A percentile compares a stretch with the other conserved stretches of the same genome.
Conservation (phyloP, 2,329 filamentous ascomycete genomes). For the Colletotrichum sidae region DNA sequence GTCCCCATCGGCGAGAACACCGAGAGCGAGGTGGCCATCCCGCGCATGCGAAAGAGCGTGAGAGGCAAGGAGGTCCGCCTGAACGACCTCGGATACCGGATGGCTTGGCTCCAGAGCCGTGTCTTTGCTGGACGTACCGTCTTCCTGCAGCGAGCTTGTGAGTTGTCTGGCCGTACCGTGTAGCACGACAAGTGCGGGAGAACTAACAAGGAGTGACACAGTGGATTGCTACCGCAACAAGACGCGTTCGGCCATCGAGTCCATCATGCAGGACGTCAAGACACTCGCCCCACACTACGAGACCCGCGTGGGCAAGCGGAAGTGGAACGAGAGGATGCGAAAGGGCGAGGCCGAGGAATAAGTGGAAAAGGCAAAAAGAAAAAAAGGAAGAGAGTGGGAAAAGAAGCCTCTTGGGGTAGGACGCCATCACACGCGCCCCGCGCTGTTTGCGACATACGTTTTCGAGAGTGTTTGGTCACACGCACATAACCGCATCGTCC, state of each 20-base stretch:
- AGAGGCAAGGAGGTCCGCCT: slow-evolving; percentile 87
- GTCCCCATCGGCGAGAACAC: slow-evolving; percentile 77
- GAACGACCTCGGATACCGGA: slow-evolving; percentile 92
- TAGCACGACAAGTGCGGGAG: neutral
- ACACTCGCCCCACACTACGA: slow-evolving; percentile 87
- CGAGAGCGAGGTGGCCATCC: slow-evolving; percentile 80
- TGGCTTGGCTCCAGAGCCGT: slow-evolving; percentile 96
- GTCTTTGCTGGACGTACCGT: slow-evolving; percentile 88
- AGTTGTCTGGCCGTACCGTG: slow-evolving; percentile 56
- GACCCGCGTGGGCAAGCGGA: slow-evolving; percentile 86
- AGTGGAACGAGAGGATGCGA: slow-evolving; percentile 71
- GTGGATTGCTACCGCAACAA: slow-evolving; percentile 96
- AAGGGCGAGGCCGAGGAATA: slow-evolving; percentile 45
- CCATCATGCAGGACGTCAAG: slow-evolving; percentile 78
- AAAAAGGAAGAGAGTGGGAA: neutral
- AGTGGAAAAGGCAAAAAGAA: neutral
- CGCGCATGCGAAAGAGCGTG: slow-evolving; percentile 75
- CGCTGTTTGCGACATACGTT: slow-evolving; percentile 6
- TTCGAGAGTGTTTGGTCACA: slow-evolving; percentile 14
- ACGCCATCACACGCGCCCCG: neutral
- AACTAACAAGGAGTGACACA: slow-evolving; percentile 49
- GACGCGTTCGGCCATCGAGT: slow-evolving; percentile 84
- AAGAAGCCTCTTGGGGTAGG: too few species aligned
- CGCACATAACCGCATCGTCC: slow-evolving; percentile 28
- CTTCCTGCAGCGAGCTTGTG: slow-evolving; percentile 91